Evolutionary conservation across 352 stramenopile genomes (phyloP), one percentile per base, ranked within the genome.

Genomic region (Phytopythium oedochilum): DNA sequence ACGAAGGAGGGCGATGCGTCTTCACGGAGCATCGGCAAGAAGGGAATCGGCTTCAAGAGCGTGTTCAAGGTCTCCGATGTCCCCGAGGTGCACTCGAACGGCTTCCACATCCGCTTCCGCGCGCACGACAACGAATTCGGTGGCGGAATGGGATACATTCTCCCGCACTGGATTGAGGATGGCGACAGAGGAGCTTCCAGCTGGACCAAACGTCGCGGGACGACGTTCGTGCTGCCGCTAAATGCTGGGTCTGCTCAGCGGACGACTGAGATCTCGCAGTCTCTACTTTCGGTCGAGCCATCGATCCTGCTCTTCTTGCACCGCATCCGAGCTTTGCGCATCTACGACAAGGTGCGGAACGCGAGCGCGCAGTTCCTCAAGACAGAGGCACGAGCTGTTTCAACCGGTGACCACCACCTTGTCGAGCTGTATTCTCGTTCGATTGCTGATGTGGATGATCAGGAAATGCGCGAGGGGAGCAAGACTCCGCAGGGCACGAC

Each of bases 31-130:
- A 96, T 96, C n/a, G 85, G 87, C 29, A 92, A 92, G 57, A 96
- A 96, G 54, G 87, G 87, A 3, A 96, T 96, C 45, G 87, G 85
- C 23, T 96, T 96, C 55, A 96, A 96, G 64, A 94, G 83, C n/a
- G 87, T 96, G 4, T 96, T 96, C 66, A 91, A 92, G 57, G 78
- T 96, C 22, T 92, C 85, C 0, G 75, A 94, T 39, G 58, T 63
- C 1, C 87, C 87, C 1, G 73, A 96, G 35, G 82, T 96, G 34
- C 87, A 96, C 61, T 95, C 85, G 43, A 95, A 95, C 46, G 87
- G 87, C 17, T 94, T 92, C 51, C 85, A 92, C 55, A 80, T 93
- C 22, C 78, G 75, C 44, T 96, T 95, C 48, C 66, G 84, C 63
- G 72, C 83, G n/a, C 77, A 74, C 23, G 77, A 73, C 26, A 56